Percentiles rank a stretch among this genome's conserved stretches.
These are phyloP conservation scores for Termitomyces bulborhizus DNA, from an alignment of 768 basidiomycete genomes.

Conservation along the genomic window DNA sequence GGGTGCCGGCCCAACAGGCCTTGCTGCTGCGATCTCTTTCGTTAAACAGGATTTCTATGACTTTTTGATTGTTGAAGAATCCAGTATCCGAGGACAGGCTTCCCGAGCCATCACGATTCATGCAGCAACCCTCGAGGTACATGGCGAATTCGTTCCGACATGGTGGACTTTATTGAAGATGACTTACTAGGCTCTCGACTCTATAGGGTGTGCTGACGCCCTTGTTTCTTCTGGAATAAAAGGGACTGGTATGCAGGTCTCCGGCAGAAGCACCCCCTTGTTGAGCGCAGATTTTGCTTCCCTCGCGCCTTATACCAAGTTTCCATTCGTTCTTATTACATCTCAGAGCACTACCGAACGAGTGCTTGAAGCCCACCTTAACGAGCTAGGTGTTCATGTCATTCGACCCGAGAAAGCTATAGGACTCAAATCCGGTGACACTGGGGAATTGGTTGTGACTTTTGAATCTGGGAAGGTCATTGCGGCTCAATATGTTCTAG, in stretches of 20 bases:
- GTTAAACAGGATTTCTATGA: slow-evolving; percentile 33
- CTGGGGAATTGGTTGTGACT: slow-evolving; percentile 30
- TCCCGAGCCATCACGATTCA: slow-evolving; percentile 44
- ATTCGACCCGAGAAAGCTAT: slow-evolving; percentile 32
- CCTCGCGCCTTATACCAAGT: slow-evolving; percentile 34
- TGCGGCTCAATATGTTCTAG: slow-evolving; percentile 39
- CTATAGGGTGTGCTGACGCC: slow-evolving; percentile 32
- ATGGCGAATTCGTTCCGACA: neutral
- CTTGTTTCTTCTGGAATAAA: slow-evolving; percentile 33
- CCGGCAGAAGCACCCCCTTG: slow-evolving; percentile 23
- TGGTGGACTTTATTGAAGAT: neutral
- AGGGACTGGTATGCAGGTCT: slow-evolving; percentile 17
- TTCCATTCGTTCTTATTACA: slow-evolving; percentile 34
- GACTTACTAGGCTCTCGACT: slow-evolving; percentile 34
- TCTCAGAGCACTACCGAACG: slow-evolving; percentile 41
- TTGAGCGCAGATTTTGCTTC: slow-evolving; percentile 23
- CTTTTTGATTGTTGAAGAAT: slow-evolving; percentile 36
- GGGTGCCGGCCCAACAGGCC: slow-evolving; percentile 45
- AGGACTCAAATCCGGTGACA: slow-evolving; percentile 25
- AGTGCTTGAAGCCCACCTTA: slow-evolving; percentile 28
- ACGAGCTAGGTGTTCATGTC: slow-evolving; percentile 24
- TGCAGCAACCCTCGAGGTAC: slow-evolving; percentile 48
- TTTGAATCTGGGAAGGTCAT: slow-evolving; percentile 42
- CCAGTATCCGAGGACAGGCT: slow-evolving; percentile 21
- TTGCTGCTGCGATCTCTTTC: slow-evolving; percentile 40